phyloP scores from a whole-genome alignment of 345 rosid species.

The Bruguiera parviflora region DNA sequence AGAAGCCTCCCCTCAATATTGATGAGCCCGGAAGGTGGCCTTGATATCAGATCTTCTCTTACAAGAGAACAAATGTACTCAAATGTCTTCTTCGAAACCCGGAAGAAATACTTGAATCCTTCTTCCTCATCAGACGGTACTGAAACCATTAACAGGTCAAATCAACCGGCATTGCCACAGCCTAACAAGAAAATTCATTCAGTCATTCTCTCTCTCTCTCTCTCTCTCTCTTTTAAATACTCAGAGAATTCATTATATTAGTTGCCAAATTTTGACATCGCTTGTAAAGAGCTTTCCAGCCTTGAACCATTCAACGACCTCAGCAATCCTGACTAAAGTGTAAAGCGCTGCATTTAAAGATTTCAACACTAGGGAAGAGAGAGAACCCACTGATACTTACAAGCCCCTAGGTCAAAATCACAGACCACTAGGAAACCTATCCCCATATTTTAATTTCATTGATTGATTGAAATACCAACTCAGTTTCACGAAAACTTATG shows the following conservation, averaged over 20 bases:
- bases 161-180: background rate
- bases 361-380: no score
- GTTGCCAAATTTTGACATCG: background rate
- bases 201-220: background rate
- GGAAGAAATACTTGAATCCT: slow-evolving; percentile 86
- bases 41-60: slow-evolving; percentile 78
- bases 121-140: slow-evolving; percentile 63
- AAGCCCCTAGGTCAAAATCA: background rate
- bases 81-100: slow-evolving; percentile 78
- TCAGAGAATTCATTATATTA: no score
- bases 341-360: no score
- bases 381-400: no score
- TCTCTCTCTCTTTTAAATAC: no score
- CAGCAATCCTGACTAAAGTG: background rate
- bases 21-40: slow-evolving; percentile 94
- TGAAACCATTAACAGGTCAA: slow-evolving; percentile 30
- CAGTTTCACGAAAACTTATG: background rate
- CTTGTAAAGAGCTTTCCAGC: background rate
- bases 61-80: slow-evolving; percentile 85
- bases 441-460: background rate
- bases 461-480: background rate
- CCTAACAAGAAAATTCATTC: background rate
- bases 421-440: background rate
- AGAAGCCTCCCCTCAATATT: slow-evolving; percentile 97
- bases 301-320: background rate